Base-by-base conservation (phyloP, 495 filamentous ascomycete species). In the Beverwykella pulmonaria region DNA sequence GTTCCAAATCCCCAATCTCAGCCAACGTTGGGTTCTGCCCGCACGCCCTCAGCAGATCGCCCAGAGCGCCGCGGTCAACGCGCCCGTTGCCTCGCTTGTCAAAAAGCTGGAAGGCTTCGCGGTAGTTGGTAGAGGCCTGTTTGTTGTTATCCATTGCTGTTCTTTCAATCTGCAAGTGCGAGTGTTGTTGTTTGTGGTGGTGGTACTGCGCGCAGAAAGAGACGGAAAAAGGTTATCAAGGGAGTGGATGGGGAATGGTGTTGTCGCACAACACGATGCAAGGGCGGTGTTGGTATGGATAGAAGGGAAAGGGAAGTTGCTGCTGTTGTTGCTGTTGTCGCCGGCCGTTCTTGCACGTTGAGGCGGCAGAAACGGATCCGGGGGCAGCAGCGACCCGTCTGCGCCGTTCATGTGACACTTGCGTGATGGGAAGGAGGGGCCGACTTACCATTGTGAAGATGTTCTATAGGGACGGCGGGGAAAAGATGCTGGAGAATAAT, bases 41-140 rank as follows among this genome's bases (percentile, higher is more conserved):
- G 75, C 94, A 98, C 9, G 94, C 94, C 72, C 95, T 89, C 39
- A 98, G 86, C 34, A 98, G 86, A 74, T 98, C 95, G 30, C 94
- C 94, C 19, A 98, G 86, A 58, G 87, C 89, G 61, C 93, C 90
- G 76, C 91, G 83, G 10, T 89, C 76, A 71, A 98, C 94, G 64
- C 90, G 92, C 68, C 91, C 91, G 74, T 89, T 93, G 73, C 95
- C 94, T 73, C 94, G 92, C 85, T 96, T 97, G 82, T 98, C 94
- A 84, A 97, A 98, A 74, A 98, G 91, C 54, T 92, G 91, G 83
- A 98, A 98, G 66, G 94, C 94, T 88, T 98, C 94, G 84, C 97
- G 97, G 91, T 98, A 98, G 87, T 98, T 98, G 77, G 94, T 98
- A 59, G 91, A 93, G 81, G 93, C 92, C 93, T 96, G 68, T 27